These are phyloP conservation scores for Verticillium tricorpus DNA, from an alignment of 2,329 filamentous ascomycete genomes.

Conservation along the genomic window DNA sequence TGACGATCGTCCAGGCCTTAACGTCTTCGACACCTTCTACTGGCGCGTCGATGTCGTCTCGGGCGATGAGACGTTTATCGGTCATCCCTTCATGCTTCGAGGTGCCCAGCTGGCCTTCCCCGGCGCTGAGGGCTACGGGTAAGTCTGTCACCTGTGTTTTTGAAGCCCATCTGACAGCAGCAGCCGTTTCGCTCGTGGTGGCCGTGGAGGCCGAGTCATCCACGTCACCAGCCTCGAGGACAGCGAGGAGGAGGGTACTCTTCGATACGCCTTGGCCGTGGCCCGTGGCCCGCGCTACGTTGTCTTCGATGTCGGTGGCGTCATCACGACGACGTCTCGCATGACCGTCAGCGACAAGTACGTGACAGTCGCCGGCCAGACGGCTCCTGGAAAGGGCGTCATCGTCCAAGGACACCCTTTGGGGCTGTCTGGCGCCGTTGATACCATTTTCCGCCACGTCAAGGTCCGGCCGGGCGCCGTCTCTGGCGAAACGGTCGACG, in stretches of 20 bases:
- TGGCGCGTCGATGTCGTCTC: constrained; percentile 24
- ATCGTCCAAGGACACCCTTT: constrained; percentile 23
- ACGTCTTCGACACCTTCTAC: constrained; percentile 21
- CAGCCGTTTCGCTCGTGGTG: constrained; percentile 25
- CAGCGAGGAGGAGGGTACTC: constrained; percentile 22
- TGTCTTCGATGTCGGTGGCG: constrained; percentile 41
- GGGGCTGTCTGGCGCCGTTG: constrained; percentile 23
- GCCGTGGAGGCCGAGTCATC: constrained; percentile 28
- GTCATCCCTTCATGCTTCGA: constrained; percentile 23
- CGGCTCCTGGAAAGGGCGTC: constrained; percentile 39
- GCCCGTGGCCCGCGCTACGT: constrained; percentile 37
- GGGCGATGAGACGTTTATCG: constrained; percentile 12
- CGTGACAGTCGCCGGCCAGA: constrained; percentile 42
- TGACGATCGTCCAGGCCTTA: constrained; percentile 7
- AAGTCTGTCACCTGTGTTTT: not conserved
- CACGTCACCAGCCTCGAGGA: constrained; percentile 31
- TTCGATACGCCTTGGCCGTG: constrained; percentile 31
- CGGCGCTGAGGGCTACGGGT: constrained; percentile 31
- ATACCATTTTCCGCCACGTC: constrained; percentile 19
- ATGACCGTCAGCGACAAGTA: constrained; percentile 39
- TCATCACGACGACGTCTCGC: constrained; percentile 39
- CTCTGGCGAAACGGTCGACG: constrained; percentile 24
- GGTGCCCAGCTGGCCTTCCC: constrained; percentile 29
- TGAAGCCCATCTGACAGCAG: not conserved
- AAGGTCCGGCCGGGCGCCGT: constrained; percentile 24